Evolutionary conservation across 768 basidiomycete species (phyloP).

Genomic region (Kwoniella botswanensis): DNA sequence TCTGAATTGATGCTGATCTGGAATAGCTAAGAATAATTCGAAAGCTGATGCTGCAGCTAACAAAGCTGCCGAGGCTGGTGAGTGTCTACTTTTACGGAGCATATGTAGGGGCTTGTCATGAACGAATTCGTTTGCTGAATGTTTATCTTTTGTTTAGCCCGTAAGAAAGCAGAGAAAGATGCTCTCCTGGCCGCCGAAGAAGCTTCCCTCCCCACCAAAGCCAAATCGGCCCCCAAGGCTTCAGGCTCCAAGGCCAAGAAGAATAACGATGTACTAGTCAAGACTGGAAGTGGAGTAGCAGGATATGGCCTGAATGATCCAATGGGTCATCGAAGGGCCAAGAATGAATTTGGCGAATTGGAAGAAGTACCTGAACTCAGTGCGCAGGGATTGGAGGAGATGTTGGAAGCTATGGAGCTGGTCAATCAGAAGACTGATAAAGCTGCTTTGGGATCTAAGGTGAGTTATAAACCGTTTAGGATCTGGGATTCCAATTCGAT

Average conservation of each 20-base stretch:
- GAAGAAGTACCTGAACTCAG: conserved; percentile 70
- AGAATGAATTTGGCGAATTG: conserved; percentile 40
- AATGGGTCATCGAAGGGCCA: conserved; percentile 39
- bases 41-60: conserved; percentile 53
- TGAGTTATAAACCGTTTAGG: conserved; percentile 22
- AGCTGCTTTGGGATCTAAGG: conserved; percentile 79
- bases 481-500: too few species aligned
- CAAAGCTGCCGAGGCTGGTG: conserved; percentile 55
- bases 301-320: conserved; percentile 51
- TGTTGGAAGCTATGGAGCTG: conserved; percentile 82
- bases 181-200: conserved; percentile 89
- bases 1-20: neutral
- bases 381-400: conserved; percentile 89
- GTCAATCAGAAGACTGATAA: conserved; percentile 93
- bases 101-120: too few species aligned
- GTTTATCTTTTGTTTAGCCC: conserved; percentile 58
- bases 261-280: conserved; percentile 70
- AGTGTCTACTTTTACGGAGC: conserved; percentile 3
- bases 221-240: conserved; percentile 67
- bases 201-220: conserved; percentile 64
- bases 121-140: too few species aligned
- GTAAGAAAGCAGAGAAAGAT: conserved; percentile 84
- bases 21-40: conserved; percentile 43
- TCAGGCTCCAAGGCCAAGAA: conserved; percentile 45
- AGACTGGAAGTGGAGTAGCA: conserved; percentile 67